Conservation (phyloP, 352 stramenopile genomes). For the Thalassiosira livingstoniorum region DNA sequence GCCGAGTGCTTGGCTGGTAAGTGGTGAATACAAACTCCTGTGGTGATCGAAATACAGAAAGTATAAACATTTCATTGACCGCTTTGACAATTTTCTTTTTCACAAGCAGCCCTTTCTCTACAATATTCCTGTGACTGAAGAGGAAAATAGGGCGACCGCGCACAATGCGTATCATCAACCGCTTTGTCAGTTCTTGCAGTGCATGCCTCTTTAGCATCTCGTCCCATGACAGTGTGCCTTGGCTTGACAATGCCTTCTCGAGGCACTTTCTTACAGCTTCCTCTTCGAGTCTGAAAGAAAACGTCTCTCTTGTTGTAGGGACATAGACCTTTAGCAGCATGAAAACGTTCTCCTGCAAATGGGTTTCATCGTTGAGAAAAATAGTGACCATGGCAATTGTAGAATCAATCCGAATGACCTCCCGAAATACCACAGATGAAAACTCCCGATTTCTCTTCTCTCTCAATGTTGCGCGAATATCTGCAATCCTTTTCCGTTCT, state of each 20-base stretch:
- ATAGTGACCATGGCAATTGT: conserved; percentile 47
- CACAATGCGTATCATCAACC: conserved; percentile 54
- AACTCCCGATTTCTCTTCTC: conserved; percentile 28
- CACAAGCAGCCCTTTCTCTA: conserved; percentile 54
- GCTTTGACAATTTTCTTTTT: conserved; percentile 42
- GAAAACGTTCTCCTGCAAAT: conserved; percentile 33
- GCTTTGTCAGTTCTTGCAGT: conserved; percentile 51
- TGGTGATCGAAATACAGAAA: conserved; percentile 52
- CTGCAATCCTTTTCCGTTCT: conserved; percentile 44
- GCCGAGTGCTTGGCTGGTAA: conserved; percentile 49
- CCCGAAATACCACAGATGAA: conserved; percentile 48
- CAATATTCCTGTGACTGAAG: conserved; percentile 55
- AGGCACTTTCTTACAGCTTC: conserved; percentile 52
- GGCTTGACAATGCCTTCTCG: conserved; percentile 50
- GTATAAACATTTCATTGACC: conserved; percentile 50
- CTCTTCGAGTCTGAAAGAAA: conserved; percentile 55
- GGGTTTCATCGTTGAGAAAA: conserved; percentile 39
- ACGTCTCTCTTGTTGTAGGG: conserved; percentile 55
- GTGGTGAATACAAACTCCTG: conserved; percentile 49
- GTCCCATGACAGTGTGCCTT: conserved; percentile 46
- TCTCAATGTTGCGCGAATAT: conserved; percentile 40
- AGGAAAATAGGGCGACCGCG: conserved; percentile 53
- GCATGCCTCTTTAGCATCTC: conserved; percentile 59
- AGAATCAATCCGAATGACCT: conserved; percentile 46
- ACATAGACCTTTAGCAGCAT: conserved; percentile 61